These are phyloP conservation scores for Pelagomonas calceolata DNA, from an alignment of 108 stramenopile species.

Conservation along the genomic window DNA sequence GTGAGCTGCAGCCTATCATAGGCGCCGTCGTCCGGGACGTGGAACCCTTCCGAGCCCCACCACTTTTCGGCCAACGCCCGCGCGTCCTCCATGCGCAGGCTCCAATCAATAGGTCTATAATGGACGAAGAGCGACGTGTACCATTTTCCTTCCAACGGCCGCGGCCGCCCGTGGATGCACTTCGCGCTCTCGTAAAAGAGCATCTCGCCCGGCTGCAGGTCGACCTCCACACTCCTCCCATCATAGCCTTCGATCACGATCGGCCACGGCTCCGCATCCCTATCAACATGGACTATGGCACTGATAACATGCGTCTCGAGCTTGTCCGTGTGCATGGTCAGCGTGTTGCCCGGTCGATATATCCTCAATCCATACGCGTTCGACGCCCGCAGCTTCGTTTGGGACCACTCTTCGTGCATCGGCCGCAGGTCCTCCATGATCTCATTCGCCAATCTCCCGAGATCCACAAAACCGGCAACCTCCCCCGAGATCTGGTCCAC, in stretches of 20 bases:
- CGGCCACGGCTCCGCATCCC: slow-evolving; percentile 13
- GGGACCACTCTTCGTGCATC: slow-evolving; percentile 11
- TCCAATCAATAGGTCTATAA: neutral
- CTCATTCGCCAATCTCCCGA: neutral
- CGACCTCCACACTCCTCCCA: slow-evolving; percentile 2
- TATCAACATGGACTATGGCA: slow-evolving; percentile 14
- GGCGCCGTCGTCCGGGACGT: too few species aligned
- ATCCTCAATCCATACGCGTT: slow-evolving; percentile 12
- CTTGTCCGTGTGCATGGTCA: slow-evolving; percentile 20
- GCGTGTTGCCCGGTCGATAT: slow-evolving; percentile 8
- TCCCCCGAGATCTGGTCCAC: neutral
- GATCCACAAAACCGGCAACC: neutral
- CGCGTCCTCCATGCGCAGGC: neutral
- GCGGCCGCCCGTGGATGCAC: slow-evolving; percentile 17
- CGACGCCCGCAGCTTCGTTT: neutral
- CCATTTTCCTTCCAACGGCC: slow-evolving; percentile 5
- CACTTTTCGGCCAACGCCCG: neutral
- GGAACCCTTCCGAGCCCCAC: neutral
- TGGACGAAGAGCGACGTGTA: slow-evolving; percentile 15
- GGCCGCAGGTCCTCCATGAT: slow-evolving; percentile 2
- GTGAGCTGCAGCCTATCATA: neutral
- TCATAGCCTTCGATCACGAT: slow-evolving; percentile 15
- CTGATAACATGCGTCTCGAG: slow-evolving; percentile 7
- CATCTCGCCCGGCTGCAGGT: slow-evolving; percentile 10
- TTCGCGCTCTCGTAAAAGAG: slow-evolving; percentile 19